These are phyloP conservation scores for thale cress (Arabidopsis thaliana) DNA, from an alignment of 345 rosid genomes.

Conservation along the genomic window TAIR10.1 NC_003070.9:28097001-28097500, in stretches of 20 bases:
- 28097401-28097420: constrained; percentile 89
- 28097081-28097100: constrained; percentile 64
- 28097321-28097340: constrained; percentile 80
- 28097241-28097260: constrained; percentile 51
- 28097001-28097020: constrained; percentile 65
- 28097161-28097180: constrained; percentile 40
- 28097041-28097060: constrained; percentile 55
- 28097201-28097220: constrained; percentile 20
- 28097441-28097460: constrained; percentile 72
- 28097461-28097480: constrained; percentile 70
- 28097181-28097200: constrained; percentile 41
- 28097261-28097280: constrained; percentile 58
- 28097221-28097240: constrained; percentile 29
- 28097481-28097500: constrained; percentile 80
- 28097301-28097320: constrained; percentile 86
- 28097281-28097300: constrained; percentile 83
- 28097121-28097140: constrained; percentile 44
- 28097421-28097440: constrained; percentile 91
- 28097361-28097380: constrained; percentile 69
- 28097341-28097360: constrained; percentile 86
- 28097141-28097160: constrained; percentile 26
- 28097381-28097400: constrained; percentile 72
- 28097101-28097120: constrained; percentile 62
- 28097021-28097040: constrained; percentile 57
- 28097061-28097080: constrained; percentile 54